phyloP scores from a whole-genome alignment of 345 rosid genomes.

The Turnera subulata region DNA sequence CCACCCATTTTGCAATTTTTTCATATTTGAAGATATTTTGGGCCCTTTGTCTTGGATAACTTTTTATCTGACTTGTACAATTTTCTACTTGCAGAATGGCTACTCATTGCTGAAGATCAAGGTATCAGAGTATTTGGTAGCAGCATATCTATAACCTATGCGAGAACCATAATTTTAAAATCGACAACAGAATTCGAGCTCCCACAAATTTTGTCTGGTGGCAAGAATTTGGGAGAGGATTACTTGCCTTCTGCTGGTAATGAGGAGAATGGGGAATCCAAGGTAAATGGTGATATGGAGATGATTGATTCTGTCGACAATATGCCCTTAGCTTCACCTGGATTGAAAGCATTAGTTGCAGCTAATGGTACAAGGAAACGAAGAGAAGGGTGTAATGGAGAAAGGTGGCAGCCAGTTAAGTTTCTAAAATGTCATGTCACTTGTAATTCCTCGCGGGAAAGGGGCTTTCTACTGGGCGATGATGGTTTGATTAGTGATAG shows the following conservation, averaged over 20 bases:
- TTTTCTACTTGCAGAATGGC: slow-evolving; percentile 53
- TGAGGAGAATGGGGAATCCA: slow-evolving; percentile 6
- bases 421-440: slow-evolving; percentile 37
- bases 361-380: slow-evolving; percentile 53
- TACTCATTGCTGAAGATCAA: slow-evolving; percentile 50
- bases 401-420: slow-evolving; percentile 41
- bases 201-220: slow-evolving; percentile 8
- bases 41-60: neutral
- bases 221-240: slow-evolving; percentile 14
- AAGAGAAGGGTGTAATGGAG: slow-evolving; percentile 47
- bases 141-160: slow-evolving; percentile 42
- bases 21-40: neutral
- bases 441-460: slow-evolving; percentile 22
- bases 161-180: slow-evolving; percentile 38
- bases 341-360: slow-evolving; percentile 15
- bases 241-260: neutral
- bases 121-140: slow-evolving; percentile 54
- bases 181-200: slow-evolving; percentile 33
- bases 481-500: slow-evolving; percentile 37
- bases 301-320: slow-evolving; percentile 31
- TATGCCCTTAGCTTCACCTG: slow-evolving; percentile 14
- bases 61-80: slow-evolving; percentile 6
- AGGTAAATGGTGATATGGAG: slow-evolving; percentile 22
- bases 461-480: slow-evolving; percentile 8
- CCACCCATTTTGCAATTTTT: neutral